Percentiles rank a stretch among this genome's conserved stretches.
These are phyloP conservation scores for Phytophthora hibernalis DNA, from an alignment of 352 stramenopile species.

Conservation along the genomic window DNA sequence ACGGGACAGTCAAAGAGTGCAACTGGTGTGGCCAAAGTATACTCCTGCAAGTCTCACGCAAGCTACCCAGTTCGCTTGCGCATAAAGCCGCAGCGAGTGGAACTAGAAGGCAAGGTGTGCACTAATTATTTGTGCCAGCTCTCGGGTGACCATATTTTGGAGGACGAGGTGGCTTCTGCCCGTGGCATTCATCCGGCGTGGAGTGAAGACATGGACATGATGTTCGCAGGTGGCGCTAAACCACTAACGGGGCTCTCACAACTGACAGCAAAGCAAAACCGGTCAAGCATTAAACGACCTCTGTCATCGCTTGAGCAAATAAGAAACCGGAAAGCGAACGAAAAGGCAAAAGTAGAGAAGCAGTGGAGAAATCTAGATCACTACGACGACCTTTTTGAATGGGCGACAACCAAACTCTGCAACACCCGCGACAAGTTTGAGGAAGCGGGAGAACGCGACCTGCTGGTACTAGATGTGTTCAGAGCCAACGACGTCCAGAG, in stretches of 20 bases:
- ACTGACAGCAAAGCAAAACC: not conserved
- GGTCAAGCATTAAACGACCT: not conserved
- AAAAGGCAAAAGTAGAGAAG: not conserved
- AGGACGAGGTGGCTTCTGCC: not conserved
- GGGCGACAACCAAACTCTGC: not conserved
- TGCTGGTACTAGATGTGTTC: not conserved
- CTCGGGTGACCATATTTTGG: not conserved
- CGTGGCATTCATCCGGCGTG: not conserved
- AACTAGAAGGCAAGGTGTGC: not conserved
- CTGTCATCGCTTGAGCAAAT: not conserved
- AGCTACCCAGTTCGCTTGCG: not conserved
- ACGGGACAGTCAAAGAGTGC: not conserved
- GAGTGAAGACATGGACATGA: not conserved
- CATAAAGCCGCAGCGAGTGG: not conserved
- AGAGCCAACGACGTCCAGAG: not conserved
- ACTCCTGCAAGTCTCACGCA: not conserved
- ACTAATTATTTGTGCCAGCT: not conserved
- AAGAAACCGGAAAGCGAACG: not conserved
- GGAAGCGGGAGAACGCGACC: not conserved
- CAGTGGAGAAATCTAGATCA: constrained; percentile 1
- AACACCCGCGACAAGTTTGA: not conserved
- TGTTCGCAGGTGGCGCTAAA: not conserved
- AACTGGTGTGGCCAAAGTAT: not conserved
- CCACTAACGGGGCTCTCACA: not conserved
- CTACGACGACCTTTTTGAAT: not conserved